Percentiles rank a stretch among this genome's conserved stretches.
Evolutionary conservation across 352 stramenopile genomes (phyloP).

Genomic region (Phytophthora constricta): DNA sequence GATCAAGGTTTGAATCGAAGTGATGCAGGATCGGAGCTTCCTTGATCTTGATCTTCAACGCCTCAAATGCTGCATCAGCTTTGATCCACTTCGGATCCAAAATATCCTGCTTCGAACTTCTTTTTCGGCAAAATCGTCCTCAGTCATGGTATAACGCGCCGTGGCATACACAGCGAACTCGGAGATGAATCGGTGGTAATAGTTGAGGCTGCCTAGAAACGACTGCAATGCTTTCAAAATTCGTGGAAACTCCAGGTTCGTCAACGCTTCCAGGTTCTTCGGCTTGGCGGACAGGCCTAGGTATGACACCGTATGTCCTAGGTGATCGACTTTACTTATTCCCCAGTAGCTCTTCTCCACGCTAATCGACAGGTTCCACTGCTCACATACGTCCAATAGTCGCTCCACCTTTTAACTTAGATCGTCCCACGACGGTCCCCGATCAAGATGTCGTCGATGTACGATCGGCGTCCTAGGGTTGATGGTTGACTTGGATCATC

Average conservation of each 20-base stretch:
- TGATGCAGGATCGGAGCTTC: slow-evolving; percentile 16
- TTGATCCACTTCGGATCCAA: neutral
- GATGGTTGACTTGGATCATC: neutral
- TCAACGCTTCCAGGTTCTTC: neutral
- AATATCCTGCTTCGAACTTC: no score
- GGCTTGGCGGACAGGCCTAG: slow-evolving; percentile 5
- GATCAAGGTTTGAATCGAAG: slow-evolving; percentile 11
- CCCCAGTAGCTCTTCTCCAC: slow-evolving; percentile 29
- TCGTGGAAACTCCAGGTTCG: neutral
- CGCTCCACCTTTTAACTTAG: slow-evolving; percentile 13
- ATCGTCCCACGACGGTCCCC: slow-evolving; percentile 10
- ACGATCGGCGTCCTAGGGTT: slow-evolving; percentile 20
- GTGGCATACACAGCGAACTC: slow-evolving; percentile 16
- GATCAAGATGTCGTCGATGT: slow-evolving; percentile 41
- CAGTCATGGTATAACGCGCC: neutral
- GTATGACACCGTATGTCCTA: slow-evolving; percentile 15
- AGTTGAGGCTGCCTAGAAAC: slow-evolving; percentile 19
- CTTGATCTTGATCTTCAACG: slow-evolving; percentile 17
- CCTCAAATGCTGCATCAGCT: neutral
- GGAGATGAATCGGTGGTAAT: slow-evolving; percentile 15
- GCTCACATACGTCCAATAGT: slow-evolving; percentile 17
- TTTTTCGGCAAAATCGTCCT: slow-evolving; percentile 2
- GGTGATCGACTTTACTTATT: slow-evolving; percentile 13
- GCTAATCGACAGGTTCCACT: slow-evolving; percentile 30
- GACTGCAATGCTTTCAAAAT: neutral